Evolutionary conservation across 2,329 filamentous ascomycete genomes (phyloP).

Genomic region (Epichloe coenophiala): DNA sequence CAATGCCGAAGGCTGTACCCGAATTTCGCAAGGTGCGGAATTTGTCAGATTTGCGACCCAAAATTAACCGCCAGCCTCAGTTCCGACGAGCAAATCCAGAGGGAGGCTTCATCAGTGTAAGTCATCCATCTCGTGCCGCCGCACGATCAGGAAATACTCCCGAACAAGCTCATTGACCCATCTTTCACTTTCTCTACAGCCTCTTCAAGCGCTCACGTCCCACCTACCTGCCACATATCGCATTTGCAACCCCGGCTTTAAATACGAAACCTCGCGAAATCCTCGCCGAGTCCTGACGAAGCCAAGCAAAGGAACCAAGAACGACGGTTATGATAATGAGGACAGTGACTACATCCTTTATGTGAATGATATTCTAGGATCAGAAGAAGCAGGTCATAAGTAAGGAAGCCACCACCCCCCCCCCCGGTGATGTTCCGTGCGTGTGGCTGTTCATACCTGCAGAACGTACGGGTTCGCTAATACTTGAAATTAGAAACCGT

Average conservation of each 20-base stretch:
- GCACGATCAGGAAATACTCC: neutral
- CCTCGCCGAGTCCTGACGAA: constrained; percentile 92
- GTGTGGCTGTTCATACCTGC: neutral
- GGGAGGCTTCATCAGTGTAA: constrained; percentile 87
- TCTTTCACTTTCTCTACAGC: constrained; percentile 35
- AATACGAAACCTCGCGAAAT: constrained; percentile 96
- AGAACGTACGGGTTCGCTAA: neutral
- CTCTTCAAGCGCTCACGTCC: constrained; percentile 85
- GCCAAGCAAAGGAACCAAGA: constrained; percentile 95
- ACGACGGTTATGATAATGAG: constrained; percentile 97
- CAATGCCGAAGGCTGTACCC: constrained; percentile 53
- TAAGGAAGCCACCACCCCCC: constrained; percentile 27
- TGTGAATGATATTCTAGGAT: constrained; percentile 95
- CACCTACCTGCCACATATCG: constrained; percentile 92
- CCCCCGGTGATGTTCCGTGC: neutral
- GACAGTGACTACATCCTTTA: constrained; percentile 99
- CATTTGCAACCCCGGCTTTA: constrained; percentile 95
- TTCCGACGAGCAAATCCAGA: constrained; percentile 92
- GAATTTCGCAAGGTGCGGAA: constrained; percentile 73
- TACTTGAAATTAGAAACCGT: constrained; percentile 50
- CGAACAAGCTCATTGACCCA: neutral
- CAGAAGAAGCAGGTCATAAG: constrained; percentile 97
- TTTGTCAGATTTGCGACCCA: constrained; percentile 62
- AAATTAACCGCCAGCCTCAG: constrained; percentile 73
- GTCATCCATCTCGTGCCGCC: constrained; percentile 17